Conservation (phyloP, 352 stramenopile species). For the Achlya hypogyna region DNA sequence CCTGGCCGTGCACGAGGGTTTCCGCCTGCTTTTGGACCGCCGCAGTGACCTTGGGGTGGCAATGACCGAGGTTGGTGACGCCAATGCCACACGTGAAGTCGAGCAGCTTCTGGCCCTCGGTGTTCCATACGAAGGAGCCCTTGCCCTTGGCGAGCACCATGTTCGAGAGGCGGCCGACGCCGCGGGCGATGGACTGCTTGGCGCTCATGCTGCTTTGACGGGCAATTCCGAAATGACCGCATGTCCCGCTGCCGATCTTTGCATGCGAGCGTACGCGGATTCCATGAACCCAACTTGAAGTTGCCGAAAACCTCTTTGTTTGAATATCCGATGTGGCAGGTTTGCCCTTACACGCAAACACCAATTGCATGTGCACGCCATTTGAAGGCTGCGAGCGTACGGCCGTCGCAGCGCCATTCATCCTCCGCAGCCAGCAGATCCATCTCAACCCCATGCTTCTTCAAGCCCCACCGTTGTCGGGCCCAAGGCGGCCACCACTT, state of each 20-base stretch:
- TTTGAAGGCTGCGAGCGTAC: not conserved
- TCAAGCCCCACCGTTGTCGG: no score
- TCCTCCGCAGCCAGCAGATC: not conserved
- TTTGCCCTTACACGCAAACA: not conserved
- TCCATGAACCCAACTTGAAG: constrained; percentile 2
- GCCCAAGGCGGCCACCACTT: no score
- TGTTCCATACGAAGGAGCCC: constrained; percentile 80
- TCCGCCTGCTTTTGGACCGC: constrained; percentile 86
- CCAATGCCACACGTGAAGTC: constrained; percentile 92
- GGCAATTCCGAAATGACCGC: not conserved
- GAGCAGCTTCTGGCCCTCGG: constrained; percentile 79
- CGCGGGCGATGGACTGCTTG: constrained; percentile 32
- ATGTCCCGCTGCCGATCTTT: not conserved
- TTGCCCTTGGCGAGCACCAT: constrained; percentile 78
- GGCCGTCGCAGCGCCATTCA: not conserved
- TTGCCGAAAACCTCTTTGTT: not conserved
- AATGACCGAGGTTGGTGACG: constrained; percentile 89
- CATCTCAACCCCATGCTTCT: no score
- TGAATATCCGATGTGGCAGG: not conserved
- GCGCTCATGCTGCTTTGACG: not conserved
- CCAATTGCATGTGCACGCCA: not conserved
- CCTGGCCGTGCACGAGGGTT: constrained; percentile 81
- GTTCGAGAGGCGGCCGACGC: constrained; percentile 77
- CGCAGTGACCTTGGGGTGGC: constrained; percentile 84
- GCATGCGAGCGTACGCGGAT: constrained; percentile 8